Percentiles rank a stretch among this genome's conserved stretches.
Conservation (phyloP, 2,329 filamentous ascomycete genomes). For the Fusarium sp. region DNA sequence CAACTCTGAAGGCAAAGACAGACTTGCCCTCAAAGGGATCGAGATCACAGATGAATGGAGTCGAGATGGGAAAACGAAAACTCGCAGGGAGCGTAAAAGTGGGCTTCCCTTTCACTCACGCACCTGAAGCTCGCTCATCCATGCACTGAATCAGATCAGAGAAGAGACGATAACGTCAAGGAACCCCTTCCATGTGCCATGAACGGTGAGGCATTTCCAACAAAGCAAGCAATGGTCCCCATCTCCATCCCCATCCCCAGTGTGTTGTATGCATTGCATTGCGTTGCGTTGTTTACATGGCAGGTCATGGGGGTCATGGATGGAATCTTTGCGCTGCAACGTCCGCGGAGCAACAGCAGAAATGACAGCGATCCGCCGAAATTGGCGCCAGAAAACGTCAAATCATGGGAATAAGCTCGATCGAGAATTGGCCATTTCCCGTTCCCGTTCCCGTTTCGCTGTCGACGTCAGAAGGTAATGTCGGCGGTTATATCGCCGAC, state of each 20-base stretch:
- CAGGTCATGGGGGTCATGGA: slow-evolving; percentile 11
- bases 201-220: slow-evolving; percentile 39
- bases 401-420: not conserved
- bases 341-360: not conserved
- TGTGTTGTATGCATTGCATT: not conserved
- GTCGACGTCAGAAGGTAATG: not conserved
- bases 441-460: not conserved
- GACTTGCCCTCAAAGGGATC: not conserved
- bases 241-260: slow-evolving; percentile 9
- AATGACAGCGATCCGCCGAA: not conserved
- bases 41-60: not conserved
- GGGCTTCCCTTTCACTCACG: not conserved
- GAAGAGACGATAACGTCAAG: not conserved
- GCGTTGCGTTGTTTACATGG: slow-evolving; percentile 21
- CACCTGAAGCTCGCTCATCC: not conserved
- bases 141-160: not conserved
- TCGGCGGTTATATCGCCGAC: slow-evolving; percentile 39
- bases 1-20: not conserved
- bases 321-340: not conserved
- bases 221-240: slow-evolving; percentile 18
- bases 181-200: slow-evolving; percentile 12
- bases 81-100: not conserved
- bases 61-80: not conserved
- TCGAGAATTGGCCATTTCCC: not conserved
- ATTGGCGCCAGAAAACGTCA: not conserved